These are phyloP conservation scores for Venturia effusa DNA, from an alignment of 2,329 filamentous ascomycete genomes.

Conservation along the genomic window DNA sequence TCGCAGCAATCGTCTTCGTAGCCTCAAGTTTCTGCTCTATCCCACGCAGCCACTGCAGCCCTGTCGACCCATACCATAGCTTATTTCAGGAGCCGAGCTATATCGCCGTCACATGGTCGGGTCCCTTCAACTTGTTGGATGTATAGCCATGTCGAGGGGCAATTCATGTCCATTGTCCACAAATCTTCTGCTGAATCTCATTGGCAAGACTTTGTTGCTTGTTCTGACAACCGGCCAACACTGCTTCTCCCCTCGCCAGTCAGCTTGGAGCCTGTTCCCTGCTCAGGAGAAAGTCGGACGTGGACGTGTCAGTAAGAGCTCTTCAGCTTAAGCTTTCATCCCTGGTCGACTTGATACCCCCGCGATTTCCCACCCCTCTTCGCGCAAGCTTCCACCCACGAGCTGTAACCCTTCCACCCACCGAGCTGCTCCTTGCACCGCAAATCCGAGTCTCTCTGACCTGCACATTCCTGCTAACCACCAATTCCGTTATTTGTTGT, in stretches of 20 bases:
- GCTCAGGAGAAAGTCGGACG: background rate
- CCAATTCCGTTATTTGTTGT: background rate
- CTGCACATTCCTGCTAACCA: background rate
- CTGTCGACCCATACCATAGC: background rate
- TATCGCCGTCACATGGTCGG: background rate
- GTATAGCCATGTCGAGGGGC: background rate
- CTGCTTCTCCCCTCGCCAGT: background rate
- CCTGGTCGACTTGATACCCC: background rate
- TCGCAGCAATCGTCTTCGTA: background rate
- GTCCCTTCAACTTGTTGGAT: background rate
- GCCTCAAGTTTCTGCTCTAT: constrained; percentile 2
- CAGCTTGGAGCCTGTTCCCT: background rate
- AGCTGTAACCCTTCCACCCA: background rate
- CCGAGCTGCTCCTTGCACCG: background rate
- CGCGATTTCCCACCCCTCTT: background rate
- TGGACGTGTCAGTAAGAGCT: background rate
- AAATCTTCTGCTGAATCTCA: background rate
- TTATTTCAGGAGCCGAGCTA: background rate
- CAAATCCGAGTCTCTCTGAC: background rate
- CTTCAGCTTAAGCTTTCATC: background rate
- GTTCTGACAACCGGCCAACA: background rate
- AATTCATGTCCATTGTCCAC: background rate
- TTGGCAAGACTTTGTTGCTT: background rate
- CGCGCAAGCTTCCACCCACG: background rate
- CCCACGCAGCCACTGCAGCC: background rate